Evolutionary conservation across 2,329 filamentous ascomycete species (phyloP), one percentile per base, ranked within the genome.

Genomic region (Aspergillus sp.): DNA sequence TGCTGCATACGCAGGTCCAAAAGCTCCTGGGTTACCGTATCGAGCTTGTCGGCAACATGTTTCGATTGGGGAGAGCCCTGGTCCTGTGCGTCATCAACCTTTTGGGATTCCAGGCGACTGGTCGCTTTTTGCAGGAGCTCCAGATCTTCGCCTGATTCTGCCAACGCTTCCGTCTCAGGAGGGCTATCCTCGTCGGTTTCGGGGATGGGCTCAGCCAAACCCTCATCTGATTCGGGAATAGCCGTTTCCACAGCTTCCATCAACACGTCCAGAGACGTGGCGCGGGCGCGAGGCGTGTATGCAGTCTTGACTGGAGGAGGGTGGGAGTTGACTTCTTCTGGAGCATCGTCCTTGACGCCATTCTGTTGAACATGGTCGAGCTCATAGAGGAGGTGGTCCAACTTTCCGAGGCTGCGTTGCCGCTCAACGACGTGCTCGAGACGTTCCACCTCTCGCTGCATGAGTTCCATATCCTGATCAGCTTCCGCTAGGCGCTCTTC

Each of bases 401-500:
- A 82, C 71, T 97, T 96, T 38, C 94, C 94, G 3, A 99, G 83
- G 69, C 92, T 97, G 54, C 94, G 84, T 71, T 99, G 94, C 45
- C 95, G 89, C 71, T 97, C 93, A 47, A 99, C 86, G 6, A 99
- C 91, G 71, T 96, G 90, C 72, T 97, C 94, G 11, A 99, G 80
- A 31, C 93, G 86, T 65, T 97, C 90, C 58, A 99, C 89, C 67
- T 99, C 94, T 32, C 93, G 89, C 70, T 96, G 91, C 93, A 99
- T 97, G 55, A 97, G 78, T 70, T 97, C 94, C 58, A 90, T 86
- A 68, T 99, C 94, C 71, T 97, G 93, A 65, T 99, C 94, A 2
- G 93, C 88, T 72, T 99, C 94, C 0, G 94, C 94, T 7, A 99
- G 82, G 19, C 93, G 88, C 74, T 97, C 94, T 69, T 99, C 94